Evolutionary conservation across 2,329 filamentous ascomycete species (phyloP).

Genomic region (Colletotrichum magnum): DNA sequence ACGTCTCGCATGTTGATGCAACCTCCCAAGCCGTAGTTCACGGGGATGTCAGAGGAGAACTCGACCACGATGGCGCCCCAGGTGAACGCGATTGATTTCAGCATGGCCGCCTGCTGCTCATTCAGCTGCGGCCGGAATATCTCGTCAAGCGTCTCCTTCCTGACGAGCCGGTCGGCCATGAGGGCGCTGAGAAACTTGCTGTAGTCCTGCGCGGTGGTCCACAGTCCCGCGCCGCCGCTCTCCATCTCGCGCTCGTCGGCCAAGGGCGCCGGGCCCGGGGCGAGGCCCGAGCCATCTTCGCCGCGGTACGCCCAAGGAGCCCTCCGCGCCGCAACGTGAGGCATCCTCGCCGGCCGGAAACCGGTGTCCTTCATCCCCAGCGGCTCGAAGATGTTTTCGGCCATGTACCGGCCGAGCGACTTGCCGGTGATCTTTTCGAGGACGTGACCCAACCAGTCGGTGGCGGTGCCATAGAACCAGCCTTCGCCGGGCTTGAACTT

Average conservation of each 20-base stretch:
- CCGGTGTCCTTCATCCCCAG: conserved; percentile 54
- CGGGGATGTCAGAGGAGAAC: conserved; percentile 48
- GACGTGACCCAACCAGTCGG: conserved; percentile 63
- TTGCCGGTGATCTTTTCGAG: conserved; percentile 57
- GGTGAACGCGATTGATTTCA: conserved; percentile 40
- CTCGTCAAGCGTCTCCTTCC: conserved; percentile 46
- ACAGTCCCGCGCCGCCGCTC: conserved; percentile 60
- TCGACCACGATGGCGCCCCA: conserved; percentile 53
- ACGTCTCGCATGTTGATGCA: conserved; percentile 56
- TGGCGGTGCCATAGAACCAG: conserved; percentile 63
- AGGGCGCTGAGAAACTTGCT: conserved; percentile 52
- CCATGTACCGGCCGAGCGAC: conserved; percentile 55
- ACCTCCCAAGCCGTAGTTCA: conserved; percentile 57
- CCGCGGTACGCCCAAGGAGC: conserved; percentile 43
- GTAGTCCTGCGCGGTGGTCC: conserved; percentile 58
- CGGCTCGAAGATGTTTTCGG: conserved; percentile 52
- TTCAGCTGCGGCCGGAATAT: conserved; percentile 60
- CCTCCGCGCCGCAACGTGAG: conserved; percentile 45
- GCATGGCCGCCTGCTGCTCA: conserved; percentile 45
- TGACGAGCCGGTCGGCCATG: conserved; percentile 50
- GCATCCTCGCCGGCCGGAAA: conserved; percentile 52
- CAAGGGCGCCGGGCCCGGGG: conserved; percentile 38
- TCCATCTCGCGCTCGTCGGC: conserved; percentile 53
- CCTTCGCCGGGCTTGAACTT: conserved; percentile 60
- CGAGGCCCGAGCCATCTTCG: conserved; percentile 42